These are phyloP conservation scores for Lachancea thermotolerans DNA, from an alignment of 805 yeast species.

Conservation along the genomic window DNA sequence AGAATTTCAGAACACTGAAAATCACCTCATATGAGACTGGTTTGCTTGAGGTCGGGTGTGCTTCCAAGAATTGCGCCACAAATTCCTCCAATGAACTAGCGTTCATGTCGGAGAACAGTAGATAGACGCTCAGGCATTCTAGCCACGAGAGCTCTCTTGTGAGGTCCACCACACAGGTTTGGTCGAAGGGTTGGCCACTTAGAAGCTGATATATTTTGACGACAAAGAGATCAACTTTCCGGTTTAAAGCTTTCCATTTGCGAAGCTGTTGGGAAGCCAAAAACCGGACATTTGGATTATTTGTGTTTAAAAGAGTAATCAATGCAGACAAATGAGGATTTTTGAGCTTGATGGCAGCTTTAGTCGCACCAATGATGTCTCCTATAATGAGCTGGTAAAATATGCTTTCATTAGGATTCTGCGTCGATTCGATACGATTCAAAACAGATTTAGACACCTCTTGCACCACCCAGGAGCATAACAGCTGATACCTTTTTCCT, in stretches of 20 bases:
- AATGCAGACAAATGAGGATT: slow-evolving; percentile 67
- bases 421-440: slow-evolving; percentile 23
- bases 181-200: slow-evolving; percentile 41
- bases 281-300: slow-evolving; percentile 47
- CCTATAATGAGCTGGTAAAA: slow-evolving; percentile 47
- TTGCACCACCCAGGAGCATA: slow-evolving; percentile 53
- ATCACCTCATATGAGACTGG: slow-evolving; percentile 14
- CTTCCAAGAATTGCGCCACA: slow-evolving; percentile 20
- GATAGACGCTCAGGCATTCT: slow-evolving; percentile 46
- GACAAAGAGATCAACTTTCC: slow-evolving; percentile 43
- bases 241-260: slow-evolving; percentile 51
- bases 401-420: slow-evolving; percentile 44
- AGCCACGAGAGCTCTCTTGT: slow-evolving; percentile 57
- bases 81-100: slow-evolving; percentile 31
- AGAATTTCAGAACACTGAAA: slow-evolving; percentile 28
- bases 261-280: slow-evolving; percentile 57
- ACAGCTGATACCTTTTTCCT: slow-evolving; percentile 33
- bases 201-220: slow-evolving; percentile 59
- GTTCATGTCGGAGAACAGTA: slow-evolving; percentile 57
- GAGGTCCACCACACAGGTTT: slow-evolving; percentile 29
- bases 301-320: slow-evolving; percentile 65
- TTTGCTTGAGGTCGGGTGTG: slow-evolving; percentile 8
- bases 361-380: slow-evolving; percentile 55
- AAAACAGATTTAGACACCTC: slow-evolving; percentile 36
- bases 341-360: slow-evolving; percentile 49